phyloP scores from a whole-genome alignment of 2,329 filamentous ascomycete species.

The Didymellaceae sp. region DNA sequence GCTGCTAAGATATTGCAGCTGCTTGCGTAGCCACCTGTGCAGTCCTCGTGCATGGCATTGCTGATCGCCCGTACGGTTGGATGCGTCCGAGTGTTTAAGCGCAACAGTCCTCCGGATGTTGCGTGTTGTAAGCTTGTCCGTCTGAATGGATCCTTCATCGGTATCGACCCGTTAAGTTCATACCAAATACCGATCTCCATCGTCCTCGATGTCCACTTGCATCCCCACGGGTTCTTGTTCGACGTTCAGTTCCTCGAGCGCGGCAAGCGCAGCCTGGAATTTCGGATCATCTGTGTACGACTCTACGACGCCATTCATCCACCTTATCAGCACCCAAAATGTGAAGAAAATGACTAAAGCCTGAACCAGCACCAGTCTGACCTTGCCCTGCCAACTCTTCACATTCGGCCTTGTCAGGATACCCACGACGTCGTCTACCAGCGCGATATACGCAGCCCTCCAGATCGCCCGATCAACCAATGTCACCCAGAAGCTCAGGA shows the following conservation, averaged over 20 bases:
- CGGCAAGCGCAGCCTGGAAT: neutral
- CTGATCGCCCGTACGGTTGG: too few species aligned
- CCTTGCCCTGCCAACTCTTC: conserved; percentile 16
- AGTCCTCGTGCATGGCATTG: too few species aligned
- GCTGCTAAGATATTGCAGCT: too few species aligned
- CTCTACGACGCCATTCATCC: conserved; percentile 1
- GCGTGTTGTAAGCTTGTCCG: neutral
- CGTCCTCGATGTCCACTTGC: neutral
- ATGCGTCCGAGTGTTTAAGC: too few species aligned
- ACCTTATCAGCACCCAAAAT: conserved; percentile 1
- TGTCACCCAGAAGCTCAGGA: conserved; percentile 5
- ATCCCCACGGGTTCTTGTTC: neutral
- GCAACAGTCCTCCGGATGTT: neutral
- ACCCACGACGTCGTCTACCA: conserved; percentile 29
- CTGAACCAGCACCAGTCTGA: conserved; percentile 18
- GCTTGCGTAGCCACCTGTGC: too few species aligned
- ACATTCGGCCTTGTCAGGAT: conserved; percentile 23
- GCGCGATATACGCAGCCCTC: conserved; percentile 23
- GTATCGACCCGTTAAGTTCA: neutral
- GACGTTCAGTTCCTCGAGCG: neutral
- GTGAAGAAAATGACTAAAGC: conserved; percentile 9
- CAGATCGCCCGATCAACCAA: conserved; percentile 17
- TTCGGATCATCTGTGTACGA: neutral
- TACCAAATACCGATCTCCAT: conserved; percentile 7
- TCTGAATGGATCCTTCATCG: neutral